Percentiles rank a stretch among this genome's conserved stretches.
phyloP scores from a whole-genome alignment of 1,284 basidiomycete genomes.

The Tylopilus sp. region DNA sequence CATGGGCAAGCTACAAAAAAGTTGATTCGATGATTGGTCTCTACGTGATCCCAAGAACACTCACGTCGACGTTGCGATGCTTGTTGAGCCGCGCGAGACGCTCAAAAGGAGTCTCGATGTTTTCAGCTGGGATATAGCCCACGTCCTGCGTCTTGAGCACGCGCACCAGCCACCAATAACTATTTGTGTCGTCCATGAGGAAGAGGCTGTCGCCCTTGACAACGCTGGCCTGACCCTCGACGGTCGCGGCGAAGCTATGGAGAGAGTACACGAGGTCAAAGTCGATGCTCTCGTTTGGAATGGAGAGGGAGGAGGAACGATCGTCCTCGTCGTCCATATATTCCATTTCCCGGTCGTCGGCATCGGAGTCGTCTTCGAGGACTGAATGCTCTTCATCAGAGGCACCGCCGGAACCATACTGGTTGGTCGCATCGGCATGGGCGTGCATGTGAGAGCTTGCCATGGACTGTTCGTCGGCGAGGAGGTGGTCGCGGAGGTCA shows the following conservation, averaged over 20 bases:
- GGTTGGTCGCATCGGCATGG: slow-evolving; percentile 52
- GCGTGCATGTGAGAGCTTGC: slow-evolving; percentile 48
- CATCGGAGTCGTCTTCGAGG: slow-evolving; percentile 74
- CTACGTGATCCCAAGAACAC: slow-evolving; percentile 30
- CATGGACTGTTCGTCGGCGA: slow-evolving; percentile 52
- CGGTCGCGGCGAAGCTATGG: slow-evolving; percentile 92
- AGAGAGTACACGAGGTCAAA: slow-evolving; percentile 87
- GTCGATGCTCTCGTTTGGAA: slow-evolving; percentile 88
- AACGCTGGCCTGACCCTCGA: slow-evolving; percentile 94
- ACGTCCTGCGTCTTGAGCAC: slow-evolving; percentile 98
- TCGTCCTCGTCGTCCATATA: slow-evolving; percentile 70
- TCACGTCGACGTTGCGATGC: slow-evolving; percentile 93
- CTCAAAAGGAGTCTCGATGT: slow-evolving; percentile 98
- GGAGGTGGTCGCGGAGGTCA: slow-evolving; percentile 65
- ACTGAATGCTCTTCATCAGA: slow-evolving; percentile 75
- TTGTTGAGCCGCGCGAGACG: slow-evolving; percentile 94
- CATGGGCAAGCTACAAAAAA: slow-evolving; percentile 58
- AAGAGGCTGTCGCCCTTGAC: slow-evolving; percentile 94
- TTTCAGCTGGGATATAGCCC: slow-evolving; percentile 99
- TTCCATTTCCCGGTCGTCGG: slow-evolving; percentile 59
- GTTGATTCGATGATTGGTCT: background rate
- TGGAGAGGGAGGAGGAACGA: slow-evolving; percentile 76
- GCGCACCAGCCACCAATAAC: slow-evolving; percentile 97
- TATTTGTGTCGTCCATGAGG: slow-evolving; percentile 94
- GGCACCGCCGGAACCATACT: slow-evolving; percentile 32